Conservation (phyloP, 2,329 filamentous ascomycete species). For the Ceratocystis destructans region DNA sequence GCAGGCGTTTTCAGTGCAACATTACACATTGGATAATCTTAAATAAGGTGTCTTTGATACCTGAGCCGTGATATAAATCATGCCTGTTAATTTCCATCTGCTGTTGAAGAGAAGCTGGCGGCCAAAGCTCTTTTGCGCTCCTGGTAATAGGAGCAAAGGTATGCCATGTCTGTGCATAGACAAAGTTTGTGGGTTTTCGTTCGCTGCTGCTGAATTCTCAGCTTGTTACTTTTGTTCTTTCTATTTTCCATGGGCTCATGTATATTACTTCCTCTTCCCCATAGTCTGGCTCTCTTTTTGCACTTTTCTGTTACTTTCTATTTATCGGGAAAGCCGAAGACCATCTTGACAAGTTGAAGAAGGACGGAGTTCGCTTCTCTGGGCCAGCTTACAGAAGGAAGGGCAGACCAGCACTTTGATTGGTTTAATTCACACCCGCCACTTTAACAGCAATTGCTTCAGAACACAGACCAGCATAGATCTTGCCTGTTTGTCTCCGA, state of each 20-base stretch:
- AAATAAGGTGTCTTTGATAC: not conserved
- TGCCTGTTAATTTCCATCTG: slow-evolving; percentile 2
- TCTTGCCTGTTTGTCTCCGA: not conserved
- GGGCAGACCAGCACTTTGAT: not conserved
- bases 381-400: not conserved
- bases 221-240: not conserved
- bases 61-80: not conserved
- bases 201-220: not conserved
- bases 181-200: not conserved
- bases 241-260: not conserved
- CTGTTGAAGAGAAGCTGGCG: not conserved
- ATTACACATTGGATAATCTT: slow-evolving; percentile 9
- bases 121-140: slow-evolving; percentile 5
- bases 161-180: not conserved
- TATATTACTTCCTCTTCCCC: not conserved
- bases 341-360: not conserved
- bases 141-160: not conserved
- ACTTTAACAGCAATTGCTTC: not conserved
- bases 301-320: not conserved
- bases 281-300: not conserved
- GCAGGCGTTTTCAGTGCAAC: slow-evolving; percentile 4
- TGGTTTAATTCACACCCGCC: not conserved
- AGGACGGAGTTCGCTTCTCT: not conserved
- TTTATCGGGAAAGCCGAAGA: not conserved
- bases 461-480: not conserved